These are phyloP conservation scores for Oryza rufipogon DNA, from an alignment of 176 grass and related monocot genomes.

Conservation along the genomic window DNA sequence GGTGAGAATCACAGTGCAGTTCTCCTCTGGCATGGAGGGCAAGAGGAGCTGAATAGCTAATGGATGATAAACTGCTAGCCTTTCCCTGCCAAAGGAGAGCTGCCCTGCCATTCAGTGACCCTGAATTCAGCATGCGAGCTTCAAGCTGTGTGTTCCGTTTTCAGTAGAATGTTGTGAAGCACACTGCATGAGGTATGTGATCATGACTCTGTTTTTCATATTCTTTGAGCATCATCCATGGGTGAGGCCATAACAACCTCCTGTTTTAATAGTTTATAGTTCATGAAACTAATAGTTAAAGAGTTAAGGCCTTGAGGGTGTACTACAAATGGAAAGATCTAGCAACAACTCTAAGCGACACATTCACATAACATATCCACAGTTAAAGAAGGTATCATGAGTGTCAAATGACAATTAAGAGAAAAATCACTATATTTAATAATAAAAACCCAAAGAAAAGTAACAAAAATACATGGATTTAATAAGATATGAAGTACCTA, in stretches of 20 bases:
- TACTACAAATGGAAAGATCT: background rate
- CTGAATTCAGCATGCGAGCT: slow-evolving; percentile 12
- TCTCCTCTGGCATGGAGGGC: slow-evolving; percentile 60
- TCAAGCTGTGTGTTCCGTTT: background rate
- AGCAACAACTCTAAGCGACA: background rate
- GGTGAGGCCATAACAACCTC: background rate
- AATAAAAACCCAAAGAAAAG: background rate
- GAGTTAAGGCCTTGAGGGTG: background rate
- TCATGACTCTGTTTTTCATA: background rate
- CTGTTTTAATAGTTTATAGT: background rate
- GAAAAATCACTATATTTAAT: background rate
- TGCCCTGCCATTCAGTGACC: slow-evolving; percentile 73
- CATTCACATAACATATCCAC: no score
- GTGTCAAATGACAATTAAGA: background rate
- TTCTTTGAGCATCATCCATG: background rate
- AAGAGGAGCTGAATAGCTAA: slow-evolving; percentile 21
- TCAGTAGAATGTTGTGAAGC: background rate
- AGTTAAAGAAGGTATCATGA: background rate
- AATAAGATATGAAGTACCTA: background rate
- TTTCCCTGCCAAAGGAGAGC: slow-evolving; percentile 92
- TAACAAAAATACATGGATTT: background rate
- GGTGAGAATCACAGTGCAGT: slow-evolving; percentile 59
- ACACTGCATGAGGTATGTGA: slow-evolving; percentile 23
- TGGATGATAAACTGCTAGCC: background rate
- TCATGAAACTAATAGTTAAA: slow-evolving; percentile 12